Evolutionary conservation across 371 early-diverging fungal species (phyloP).

Genomic region (Syncephalis plumigaleata): DNA sequence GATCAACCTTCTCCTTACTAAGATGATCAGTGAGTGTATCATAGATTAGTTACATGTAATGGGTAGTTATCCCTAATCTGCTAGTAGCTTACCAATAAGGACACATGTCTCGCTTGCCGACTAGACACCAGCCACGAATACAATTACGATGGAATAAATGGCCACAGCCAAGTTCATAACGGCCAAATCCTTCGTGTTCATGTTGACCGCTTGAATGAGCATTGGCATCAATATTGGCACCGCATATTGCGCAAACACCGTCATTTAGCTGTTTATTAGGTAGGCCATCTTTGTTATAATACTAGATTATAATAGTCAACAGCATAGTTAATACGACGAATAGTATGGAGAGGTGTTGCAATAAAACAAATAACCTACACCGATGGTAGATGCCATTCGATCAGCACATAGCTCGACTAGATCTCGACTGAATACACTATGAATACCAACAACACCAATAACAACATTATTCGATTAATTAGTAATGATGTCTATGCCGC

Average conservation of each 20-base stretch:
- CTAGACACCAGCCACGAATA: conserved; percentile 86
- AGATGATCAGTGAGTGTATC: too few species aligned
- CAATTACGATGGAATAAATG: conserved; percentile 81
- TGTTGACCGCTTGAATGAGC: conserved; percentile 7
- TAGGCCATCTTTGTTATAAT: conserved; percentile 46
- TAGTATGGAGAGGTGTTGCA: too few species aligned
- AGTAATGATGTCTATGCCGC: too few species aligned
- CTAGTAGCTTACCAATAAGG: conserved; percentile 61
- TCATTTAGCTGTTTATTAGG: conserved; percentile 47
- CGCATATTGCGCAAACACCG: conserved; percentile 74
- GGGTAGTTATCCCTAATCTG: background rate
- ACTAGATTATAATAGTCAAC: too few species aligned
- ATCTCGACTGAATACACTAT: conserved; percentile 56
- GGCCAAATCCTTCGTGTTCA: conserved; percentile 1
- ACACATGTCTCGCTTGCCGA: conserved; percentile 88
- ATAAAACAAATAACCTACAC: conserved; percentile 11
- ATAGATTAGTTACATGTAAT: background rate
- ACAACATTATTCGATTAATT: too few species aligned
- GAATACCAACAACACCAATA: too few species aligned
- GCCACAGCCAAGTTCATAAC: conserved; percentile 32
- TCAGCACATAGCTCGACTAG: conserved; percentile 70
- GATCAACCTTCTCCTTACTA: conserved; percentile 75
- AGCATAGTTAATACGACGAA: too few species aligned
- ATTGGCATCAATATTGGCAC: conserved; percentile 17
- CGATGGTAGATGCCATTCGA: conserved; percentile 66